Conservation (phyloP, 257 asterid genomes). For the Linderniella brevidens region DNA sequence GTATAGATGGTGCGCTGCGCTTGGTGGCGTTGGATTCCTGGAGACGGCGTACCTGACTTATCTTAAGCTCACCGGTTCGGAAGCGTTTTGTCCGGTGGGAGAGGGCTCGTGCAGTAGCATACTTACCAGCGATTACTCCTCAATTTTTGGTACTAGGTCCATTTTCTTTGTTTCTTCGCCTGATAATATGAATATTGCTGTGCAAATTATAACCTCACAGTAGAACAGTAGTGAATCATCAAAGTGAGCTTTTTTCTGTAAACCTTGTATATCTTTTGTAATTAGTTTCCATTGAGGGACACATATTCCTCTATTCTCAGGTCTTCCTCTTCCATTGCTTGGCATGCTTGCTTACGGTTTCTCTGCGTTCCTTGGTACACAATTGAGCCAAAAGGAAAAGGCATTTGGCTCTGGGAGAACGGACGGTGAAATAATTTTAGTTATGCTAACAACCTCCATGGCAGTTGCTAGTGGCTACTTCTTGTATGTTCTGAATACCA, state of each 20-base stretch:
- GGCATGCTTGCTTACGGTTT: slow-evolving; percentile 90
- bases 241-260: too few relatives aligned
- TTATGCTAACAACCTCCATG: slow-evolving; percentile 72
- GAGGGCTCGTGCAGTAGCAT: slow-evolving; percentile 54
- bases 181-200: too few relatives aligned
- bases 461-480: slow-evolving; percentile 88
- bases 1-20: slow-evolving; percentile 52
- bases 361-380: slow-evolving; percentile 50
- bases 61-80: slow-evolving; percentile 56
- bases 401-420: slow-evolving; percentile 29
- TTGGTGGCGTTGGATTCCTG: slow-evolving; percentile 72
- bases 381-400: slow-evolving; percentile 28
- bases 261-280: too few relatives aligned
- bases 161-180: too few relatives aligned
- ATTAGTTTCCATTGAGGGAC: background rate
- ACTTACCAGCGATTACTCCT: slow-evolving; percentile 67
- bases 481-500: slow-evolving; percentile 62
- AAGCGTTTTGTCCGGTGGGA: slow-evolving; percentile 70
- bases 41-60: slow-evolving; percentile 81
- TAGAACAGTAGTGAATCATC: too few relatives aligned
- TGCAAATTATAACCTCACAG: too few relatives aligned
- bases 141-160: slow-evolving; percentile 38
- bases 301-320: slow-evolving; percentile 29
- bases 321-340: slow-evolving; percentile 76
- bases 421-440: slow-evolving; percentile 35